These are phyloP conservation scores for Fusarium sp. DNA, from an alignment of 2,329 filamentous ascomycete species.

Conservation along the genomic window DNA sequence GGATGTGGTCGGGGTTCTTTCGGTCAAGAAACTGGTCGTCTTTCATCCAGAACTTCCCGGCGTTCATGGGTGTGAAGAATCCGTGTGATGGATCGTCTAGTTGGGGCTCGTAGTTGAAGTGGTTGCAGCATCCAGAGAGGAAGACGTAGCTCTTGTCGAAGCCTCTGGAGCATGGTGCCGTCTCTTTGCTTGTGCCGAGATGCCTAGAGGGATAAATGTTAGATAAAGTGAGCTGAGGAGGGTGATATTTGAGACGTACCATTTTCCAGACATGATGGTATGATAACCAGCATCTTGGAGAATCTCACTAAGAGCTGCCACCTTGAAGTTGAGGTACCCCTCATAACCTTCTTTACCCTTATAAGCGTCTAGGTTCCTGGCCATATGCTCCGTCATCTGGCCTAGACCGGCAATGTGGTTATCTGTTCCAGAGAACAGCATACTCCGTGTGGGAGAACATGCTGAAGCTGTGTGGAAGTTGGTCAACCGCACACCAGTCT, in stretches of 20 bases:
- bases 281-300: neutral
- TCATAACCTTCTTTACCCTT: neutral
- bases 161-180: constrained; percentile 39
- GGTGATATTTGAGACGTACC: constrained; percentile 12
- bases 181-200: constrained; percentile 24
- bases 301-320: neutral
- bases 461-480: constrained; percentile 69
- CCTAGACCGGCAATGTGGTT: constrained; percentile 65
- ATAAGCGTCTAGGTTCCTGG: neutral
- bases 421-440: constrained; percentile 70
- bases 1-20: constrained; percentile 47
- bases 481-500: constrained; percentile 62
- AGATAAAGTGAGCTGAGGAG: rapidly evolving
- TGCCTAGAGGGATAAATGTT: constrained; percentile 7
- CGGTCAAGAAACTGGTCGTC: constrained; percentile 51
- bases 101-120: constrained; percentile 64
- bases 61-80: constrained; percentile 2
- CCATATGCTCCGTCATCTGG: constrained; percentile 58
- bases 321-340: neutral
- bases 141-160: constrained; percentile 56
- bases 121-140: constrained; percentile 58
- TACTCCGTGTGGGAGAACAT: constrained; percentile 67
- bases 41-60: constrained; percentile 51
- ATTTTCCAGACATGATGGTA: constrained; percentile 40
- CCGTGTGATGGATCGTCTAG: constrained; percentile 26